Evolutionary conservation across 805 yeast species (phyloP).

Genomic region (Allodekkera sacchari): DNA sequence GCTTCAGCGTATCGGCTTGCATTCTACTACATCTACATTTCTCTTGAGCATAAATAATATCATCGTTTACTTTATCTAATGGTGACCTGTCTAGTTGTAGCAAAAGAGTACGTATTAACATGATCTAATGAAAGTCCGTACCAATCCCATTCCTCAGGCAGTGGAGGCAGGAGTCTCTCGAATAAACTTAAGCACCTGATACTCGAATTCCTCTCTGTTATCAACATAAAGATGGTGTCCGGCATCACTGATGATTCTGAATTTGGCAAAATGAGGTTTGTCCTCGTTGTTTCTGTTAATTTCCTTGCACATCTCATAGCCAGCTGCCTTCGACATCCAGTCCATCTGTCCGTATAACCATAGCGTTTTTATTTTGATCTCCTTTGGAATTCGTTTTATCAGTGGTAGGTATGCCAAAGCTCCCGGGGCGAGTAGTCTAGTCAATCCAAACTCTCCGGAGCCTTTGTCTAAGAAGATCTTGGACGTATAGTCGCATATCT

Average conservation of each 20-base stretch:
- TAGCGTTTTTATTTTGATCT: constrained; percentile 34
- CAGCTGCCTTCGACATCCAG: constrained; percentile 65
- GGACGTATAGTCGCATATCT: constrained; percentile 47
- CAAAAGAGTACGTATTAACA: no score
- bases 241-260: constrained; percentile 31
- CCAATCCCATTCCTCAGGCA: no score
- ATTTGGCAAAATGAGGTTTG: constrained; percentile 18
- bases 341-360: constrained; percentile 64
- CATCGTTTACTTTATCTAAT: no score
- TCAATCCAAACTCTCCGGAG: constrained; percentile 58
- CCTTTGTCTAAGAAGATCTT: constrained; percentile 45
- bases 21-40: no score
- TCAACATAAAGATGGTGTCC: constrained; percentile 52
- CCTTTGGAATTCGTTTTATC: constrained; percentile 39
- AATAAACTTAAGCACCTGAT: constrained; percentile 20
- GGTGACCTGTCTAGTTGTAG: no score
- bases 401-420: constrained; percentile 51
- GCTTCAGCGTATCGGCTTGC: no score
- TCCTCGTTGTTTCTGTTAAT: constrained; percentile 18
- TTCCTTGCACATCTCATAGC: constrained; percentile 33
- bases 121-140: no score
- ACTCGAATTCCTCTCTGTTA: constrained; percentile 30
- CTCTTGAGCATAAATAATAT: no score
- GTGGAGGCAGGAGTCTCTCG: no score
- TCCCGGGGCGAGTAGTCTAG: constrained; percentile 52